Conservation (phyloP, 352 stramenopile species). For the Phytophthora melonis region DNA sequence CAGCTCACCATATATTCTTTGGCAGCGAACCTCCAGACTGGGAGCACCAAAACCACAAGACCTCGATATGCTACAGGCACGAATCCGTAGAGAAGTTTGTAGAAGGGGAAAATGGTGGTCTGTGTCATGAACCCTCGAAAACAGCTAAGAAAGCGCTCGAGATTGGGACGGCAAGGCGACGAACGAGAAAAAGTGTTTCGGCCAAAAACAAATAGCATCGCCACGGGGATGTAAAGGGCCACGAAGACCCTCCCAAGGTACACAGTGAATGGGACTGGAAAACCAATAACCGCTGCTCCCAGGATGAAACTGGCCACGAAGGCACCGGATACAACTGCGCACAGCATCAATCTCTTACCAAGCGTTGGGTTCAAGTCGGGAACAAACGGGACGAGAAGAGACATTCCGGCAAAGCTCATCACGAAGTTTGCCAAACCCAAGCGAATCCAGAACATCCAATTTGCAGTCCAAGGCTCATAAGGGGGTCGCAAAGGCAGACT, state of each 20-base stretch:
- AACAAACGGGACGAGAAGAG: neutral
- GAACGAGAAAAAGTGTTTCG: no score
- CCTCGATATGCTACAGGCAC: neutral
- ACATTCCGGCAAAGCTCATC: neutral
- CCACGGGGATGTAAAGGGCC: neutral
- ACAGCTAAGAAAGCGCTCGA: neutral
- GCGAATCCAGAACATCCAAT: slow-evolving; percentile 2
- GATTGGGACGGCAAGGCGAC: no score
- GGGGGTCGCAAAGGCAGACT: neutral
- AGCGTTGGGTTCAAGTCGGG: neutral
- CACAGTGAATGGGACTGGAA: neutral
- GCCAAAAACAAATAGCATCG: neutral
- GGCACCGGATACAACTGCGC: no score
- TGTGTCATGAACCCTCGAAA: no score
- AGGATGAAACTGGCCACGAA: neutral
- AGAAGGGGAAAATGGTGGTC: neutral
- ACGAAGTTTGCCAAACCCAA: neutral
- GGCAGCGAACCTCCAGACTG: neutral
- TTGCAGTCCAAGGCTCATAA: neutral
- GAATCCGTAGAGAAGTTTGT: neutral
- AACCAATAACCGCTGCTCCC: neutral
- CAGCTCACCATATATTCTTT: neutral
- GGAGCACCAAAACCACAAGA: neutral
- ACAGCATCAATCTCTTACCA: neutral
- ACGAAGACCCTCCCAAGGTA: neutral